Conservation (phyloP, 2,329 filamentous ascomycete species). For the Pestalotiopsis sp. region DNA sequence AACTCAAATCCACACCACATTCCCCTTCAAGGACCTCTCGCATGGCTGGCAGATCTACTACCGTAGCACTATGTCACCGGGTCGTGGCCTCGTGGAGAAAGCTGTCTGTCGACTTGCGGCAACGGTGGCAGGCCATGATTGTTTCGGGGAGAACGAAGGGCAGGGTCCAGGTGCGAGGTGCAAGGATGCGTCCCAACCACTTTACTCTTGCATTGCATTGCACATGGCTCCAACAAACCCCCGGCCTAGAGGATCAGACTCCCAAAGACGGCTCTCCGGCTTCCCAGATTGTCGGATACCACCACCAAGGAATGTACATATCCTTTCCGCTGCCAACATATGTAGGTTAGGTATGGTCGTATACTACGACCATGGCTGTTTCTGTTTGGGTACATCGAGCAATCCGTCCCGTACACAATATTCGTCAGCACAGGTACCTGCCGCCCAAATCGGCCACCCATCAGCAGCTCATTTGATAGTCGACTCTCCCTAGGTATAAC, state of each 20-base stretch:
- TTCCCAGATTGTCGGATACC: constrained; percentile 9
- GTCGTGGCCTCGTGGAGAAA: neutral
- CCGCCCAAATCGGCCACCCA: no score
- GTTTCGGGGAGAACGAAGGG: constrained; percentile 1
- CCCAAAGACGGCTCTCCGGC: constrained; percentile 9
- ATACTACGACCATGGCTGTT: neutral
- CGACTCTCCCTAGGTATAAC: neutral
- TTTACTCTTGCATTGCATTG: constrained; percentile 2
- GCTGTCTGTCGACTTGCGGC: neutral
- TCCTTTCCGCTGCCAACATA: constrained; percentile 2
- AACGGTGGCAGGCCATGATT: neutral
- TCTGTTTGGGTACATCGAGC: neutral
- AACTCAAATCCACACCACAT: neutral
- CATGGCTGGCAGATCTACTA: neutral
- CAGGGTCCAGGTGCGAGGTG: neutral
- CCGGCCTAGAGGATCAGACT: constrained; percentile 2
- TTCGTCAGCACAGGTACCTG: no score
- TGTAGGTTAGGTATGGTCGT: neutral
- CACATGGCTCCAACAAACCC: constrained; percentile 1
- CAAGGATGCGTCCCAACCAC: constrained; percentile 9
- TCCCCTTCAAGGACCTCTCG: no score
- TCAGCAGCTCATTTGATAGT: no score
- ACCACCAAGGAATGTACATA: neutral
- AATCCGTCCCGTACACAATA: no score
- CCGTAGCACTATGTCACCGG: neutral